Percentiles rank a stretch among this genome's conserved stretches.
These are phyloP conservation scores for Sanchytrium tribonematis DNA, from an alignment of 371 early-diverging fungal species.

Conservation along the genomic window DNA sequence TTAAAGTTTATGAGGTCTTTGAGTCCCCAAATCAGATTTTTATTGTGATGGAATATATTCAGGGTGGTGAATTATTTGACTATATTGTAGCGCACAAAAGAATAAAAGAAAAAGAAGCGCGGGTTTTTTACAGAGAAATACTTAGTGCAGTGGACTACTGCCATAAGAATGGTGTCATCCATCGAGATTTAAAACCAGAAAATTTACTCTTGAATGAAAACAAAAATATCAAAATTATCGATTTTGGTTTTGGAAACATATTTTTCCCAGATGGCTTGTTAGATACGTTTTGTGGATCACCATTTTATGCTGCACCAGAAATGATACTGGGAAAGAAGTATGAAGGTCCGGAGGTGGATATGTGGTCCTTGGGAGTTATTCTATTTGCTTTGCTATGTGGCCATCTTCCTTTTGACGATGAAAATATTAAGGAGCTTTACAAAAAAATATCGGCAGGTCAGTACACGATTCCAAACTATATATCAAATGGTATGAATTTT, in stretches of 20 bases:
- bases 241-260: slow-evolving; percentile 83
- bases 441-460: slow-evolving; percentile 25
- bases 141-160: slow-evolving; percentile 65
- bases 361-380: slow-evolving; percentile 24
- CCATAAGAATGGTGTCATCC: slow-evolving; percentile 70
- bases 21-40: slow-evolving; percentile 23
- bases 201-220: slow-evolving; percentile 60
- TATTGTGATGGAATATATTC: slow-evolving; percentile 31
- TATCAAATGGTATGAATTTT: slow-evolving; percentile 13
- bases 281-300: slow-evolving; percentile 65
- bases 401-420: slow-evolving; percentile 26
- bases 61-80: slow-evolving; percentile 29
- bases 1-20: slow-evolving; percentile 25
- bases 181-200: slow-evolving; percentile 94
- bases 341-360: slow-evolving; percentile 34
- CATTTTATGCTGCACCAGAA: slow-evolving; percentile 67
- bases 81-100: slow-evolving; percentile 22
- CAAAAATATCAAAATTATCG: slow-evolving; percentile 71
- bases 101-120: slow-evolving; percentile 22
- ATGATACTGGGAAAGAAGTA: slow-evolving; percentile 43
- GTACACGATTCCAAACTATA: slow-evolving; percentile 18
- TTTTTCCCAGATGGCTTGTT: slow-evolving; percentile 46
- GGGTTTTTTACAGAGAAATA: slow-evolving; percentile 32
- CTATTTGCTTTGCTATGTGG: slow-evolving; percentile 22
- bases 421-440: slow-evolving; percentile 18